These are phyloP conservation scores for Zelopaecilomyces penicillatus DNA, from an alignment of 2,329 filamentous ascomycete species.

Conservation along the genomic window DNA sequence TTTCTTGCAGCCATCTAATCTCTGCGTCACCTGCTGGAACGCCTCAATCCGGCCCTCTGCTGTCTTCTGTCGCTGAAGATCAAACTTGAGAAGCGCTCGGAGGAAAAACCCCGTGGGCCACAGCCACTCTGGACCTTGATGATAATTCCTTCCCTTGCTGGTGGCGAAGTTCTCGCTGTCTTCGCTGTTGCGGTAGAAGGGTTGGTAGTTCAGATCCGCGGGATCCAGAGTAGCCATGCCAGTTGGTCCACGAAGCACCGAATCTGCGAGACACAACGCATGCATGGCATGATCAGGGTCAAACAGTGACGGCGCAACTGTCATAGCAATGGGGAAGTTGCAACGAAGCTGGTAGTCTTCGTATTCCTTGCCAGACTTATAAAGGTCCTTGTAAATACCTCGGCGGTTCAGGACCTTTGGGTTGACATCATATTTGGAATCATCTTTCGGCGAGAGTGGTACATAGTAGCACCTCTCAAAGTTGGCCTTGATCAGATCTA, in stretches of 20 bases:
- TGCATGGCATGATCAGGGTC: constrained; percentile 66
- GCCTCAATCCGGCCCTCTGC: constrained; percentile 67
- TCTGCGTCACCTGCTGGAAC: constrained; percentile 86
- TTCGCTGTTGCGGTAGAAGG: constrained; percentile 91
- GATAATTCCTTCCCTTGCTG: constrained; percentile 91
- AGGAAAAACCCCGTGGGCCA: constrained; percentile 97
- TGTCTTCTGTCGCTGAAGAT: constrained; percentile 58
- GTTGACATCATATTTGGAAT: constrained; percentile 73
- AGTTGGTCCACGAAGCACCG: constrained; percentile 70
- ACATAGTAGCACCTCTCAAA: constrained; percentile 93
- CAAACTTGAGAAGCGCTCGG: constrained; percentile 83
- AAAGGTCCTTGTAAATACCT: constrained; percentile 97
- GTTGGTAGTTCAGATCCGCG: constrained; percentile 82
- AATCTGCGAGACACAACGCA: constrained; percentile 73
- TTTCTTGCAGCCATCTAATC: constrained; percentile 75
- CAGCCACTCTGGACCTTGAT: constrained; percentile 95
- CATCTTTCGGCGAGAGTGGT: constrained; percentile 60
- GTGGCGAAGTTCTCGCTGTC: constrained; percentile 88
- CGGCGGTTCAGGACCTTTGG: constrained; percentile 72
- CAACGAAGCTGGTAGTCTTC: constrained; percentile 94
- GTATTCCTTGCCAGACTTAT: constrained; percentile 87
- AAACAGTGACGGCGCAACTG: constrained; percentile 84
- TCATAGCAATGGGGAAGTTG: constrained; percentile 95
- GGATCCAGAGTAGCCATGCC: constrained; percentile 97
- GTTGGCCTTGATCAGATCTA: constrained; percentile 66